Conservation (phyloP, 345 rosid genomes). For the Aquilaria sinensis region DNA sequence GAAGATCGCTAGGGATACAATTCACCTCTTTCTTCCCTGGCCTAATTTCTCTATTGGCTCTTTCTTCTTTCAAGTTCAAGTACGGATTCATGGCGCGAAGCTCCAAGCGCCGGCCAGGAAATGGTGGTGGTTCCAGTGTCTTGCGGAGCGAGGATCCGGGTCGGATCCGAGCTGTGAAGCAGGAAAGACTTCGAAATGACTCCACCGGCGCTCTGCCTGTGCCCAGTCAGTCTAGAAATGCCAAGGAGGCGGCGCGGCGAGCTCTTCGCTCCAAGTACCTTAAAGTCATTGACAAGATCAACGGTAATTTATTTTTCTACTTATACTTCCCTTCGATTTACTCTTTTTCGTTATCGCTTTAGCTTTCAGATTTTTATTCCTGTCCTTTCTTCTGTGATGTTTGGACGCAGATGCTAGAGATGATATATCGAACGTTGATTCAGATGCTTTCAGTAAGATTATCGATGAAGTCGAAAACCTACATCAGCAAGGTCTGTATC, state of each 20-base stretch:
- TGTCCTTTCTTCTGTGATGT: neutral
- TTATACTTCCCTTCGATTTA: neutral
- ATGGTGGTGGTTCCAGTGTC: no score
- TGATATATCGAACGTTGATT: conserved; percentile 51
- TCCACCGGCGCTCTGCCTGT: conserved; percentile 9
- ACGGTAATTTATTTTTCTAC: conserved; percentile 22
- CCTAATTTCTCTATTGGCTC: no score
- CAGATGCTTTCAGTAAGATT: conserved; percentile 50
- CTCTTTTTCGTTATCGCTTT: neutral
- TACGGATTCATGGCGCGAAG: no score
- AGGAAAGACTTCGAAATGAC: neutral
- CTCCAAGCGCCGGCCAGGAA: no score
- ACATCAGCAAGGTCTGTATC: conserved; percentile 48
- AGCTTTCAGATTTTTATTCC: neutral
- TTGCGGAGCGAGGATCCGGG: neutral
- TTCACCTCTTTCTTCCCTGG: no score
- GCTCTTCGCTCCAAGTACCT: conserved; percentile 73
- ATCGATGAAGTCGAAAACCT: conserved; percentile 58
- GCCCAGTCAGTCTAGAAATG: conserved; percentile 11
- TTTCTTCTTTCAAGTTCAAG: no score
- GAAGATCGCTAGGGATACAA: no score
- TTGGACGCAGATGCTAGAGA: conserved; percentile 57
- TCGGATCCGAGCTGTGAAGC: neutral
- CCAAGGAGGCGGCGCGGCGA: conserved; percentile 37
- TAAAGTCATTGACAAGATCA: conserved; percentile 44